These are phyloP conservation scores for Coemansia aciculifera DNA, from an alignment of 192 early-diverging fungal species.

Conservation along the genomic window DNA sequence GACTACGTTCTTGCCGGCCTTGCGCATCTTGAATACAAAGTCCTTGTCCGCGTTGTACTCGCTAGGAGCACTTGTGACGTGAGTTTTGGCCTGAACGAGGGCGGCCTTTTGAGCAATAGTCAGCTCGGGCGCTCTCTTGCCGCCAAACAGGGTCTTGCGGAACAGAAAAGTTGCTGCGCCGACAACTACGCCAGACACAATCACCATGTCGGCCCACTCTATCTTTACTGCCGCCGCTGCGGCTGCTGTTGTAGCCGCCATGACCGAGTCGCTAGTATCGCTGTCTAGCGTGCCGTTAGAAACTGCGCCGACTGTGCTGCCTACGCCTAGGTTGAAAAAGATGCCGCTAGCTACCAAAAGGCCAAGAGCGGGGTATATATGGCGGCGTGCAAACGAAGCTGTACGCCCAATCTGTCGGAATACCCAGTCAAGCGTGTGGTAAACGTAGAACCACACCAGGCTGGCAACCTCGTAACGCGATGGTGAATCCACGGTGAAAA, in stretches of 20 bases:
- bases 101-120: constrained; percentile 37
- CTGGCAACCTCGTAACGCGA: constrained; percentile 48
- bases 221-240: constrained; percentile 11
- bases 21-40: constrained; percentile 57
- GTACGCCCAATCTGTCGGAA: constrained; percentile 38
- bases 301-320: neutral
- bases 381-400: constrained; percentile 16
- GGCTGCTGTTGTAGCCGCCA: constrained; percentile 4
- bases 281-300: constrained; percentile 3
- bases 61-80: neutral
- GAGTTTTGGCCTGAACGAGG: neutral
- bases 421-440: constrained; percentile 45
- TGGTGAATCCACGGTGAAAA: constrained; percentile 30
- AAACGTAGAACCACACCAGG: constrained; percentile 49
- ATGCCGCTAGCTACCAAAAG: constrained; percentile 7
- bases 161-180: constrained; percentile 54
- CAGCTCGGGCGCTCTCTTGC: constrained; percentile 19
- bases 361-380: constrained; percentile 30
- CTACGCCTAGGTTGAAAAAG: constrained; percentile 11
- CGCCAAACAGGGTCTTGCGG: constrained; percentile 50
- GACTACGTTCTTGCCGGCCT: constrained; percentile 69
- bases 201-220: constrained; percentile 55
- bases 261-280: neutral
- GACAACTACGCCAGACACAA: constrained; percentile 47
- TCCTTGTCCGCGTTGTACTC: constrained; percentile 41